Evolutionary conservation across 305 asterid species (phyloP).

Genomic region (Coffea humblotiana): DNA sequence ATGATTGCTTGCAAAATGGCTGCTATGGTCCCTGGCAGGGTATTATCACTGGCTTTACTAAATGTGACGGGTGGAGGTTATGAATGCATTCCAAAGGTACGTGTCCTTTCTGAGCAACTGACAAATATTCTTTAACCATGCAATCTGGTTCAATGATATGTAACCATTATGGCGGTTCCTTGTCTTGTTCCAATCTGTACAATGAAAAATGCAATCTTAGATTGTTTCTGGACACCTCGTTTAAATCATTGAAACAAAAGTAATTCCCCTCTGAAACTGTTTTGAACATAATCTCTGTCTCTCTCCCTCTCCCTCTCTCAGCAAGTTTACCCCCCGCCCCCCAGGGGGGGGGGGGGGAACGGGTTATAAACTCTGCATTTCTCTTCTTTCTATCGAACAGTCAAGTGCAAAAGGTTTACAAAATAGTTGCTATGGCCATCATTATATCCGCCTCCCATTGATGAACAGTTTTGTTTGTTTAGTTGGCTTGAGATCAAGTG

Average conservation of each 20-base stretch:
- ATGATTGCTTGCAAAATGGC: slow-evolving; percentile 97
- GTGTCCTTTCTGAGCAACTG: neutral
- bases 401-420: neutral
- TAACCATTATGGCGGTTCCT: neutral
- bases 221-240: neutral
- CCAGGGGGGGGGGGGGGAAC: too few relatives aligned
- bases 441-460: neutral
- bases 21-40: slow-evolving; percentile 73
- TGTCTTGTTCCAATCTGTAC: neutral
- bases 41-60: slow-evolving; percentile 78
- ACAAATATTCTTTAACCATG: neutral
- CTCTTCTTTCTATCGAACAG: neutral
- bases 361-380: neutral
- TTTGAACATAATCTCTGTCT: neutral
- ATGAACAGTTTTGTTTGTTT: neutral
- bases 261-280: neutral
- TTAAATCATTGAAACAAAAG: neutral
- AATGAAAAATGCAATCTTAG: neutral
- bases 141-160: neutral
- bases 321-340: too few relatives aligned
- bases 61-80: slow-evolving; percentile 99
- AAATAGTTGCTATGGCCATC: neutral
- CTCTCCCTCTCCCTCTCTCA: too few relatives aligned
- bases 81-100: slow-evolving; percentile 92
- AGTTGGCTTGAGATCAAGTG: neutral